Evolutionary conservation across 768 basidiomycete genomes (phyloP).

Genomic region (Phlegmacium glaucopus): DNA sequence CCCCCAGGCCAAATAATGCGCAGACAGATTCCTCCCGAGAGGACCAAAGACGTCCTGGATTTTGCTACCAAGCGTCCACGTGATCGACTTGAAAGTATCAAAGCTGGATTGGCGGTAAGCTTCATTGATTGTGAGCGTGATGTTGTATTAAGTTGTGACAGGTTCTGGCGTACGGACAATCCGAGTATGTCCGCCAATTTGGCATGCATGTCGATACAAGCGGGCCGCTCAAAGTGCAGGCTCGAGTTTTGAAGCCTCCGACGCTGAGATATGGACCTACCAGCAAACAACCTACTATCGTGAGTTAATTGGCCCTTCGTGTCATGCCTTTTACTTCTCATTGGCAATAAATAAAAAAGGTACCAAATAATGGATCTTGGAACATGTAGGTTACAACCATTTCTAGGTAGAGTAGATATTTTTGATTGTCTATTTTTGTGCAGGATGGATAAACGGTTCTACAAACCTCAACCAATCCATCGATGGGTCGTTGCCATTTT

Average conservation of each 20-base stretch:
- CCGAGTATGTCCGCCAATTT: conserved; percentile 71
- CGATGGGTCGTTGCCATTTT: conserved; percentile 67
- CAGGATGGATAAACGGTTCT: conserved; percentile 75
- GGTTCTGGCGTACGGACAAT: conserved; percentile 69
- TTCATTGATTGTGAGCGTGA: background rate
- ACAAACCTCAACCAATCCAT: conserved; percentile 44
- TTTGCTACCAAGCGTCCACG: conserved; percentile 68
- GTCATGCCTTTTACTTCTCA: conserved; percentile 1
- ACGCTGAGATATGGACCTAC: conserved; percentile 61
- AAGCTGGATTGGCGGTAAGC: conserved; percentile 49
- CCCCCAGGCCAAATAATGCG: conserved; percentile 69
- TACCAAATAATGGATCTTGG: conserved; percentile 68
- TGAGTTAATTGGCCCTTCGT: conserved; percentile 26
- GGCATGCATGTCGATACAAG: conserved; percentile 59
- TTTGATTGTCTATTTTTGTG: background rate
- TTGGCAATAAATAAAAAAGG: conserved; percentile 34
- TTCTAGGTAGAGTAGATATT: background rate
- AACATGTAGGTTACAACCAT: conserved; percentile 52
- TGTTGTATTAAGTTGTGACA: conserved; percentile 16
- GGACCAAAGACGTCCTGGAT: conserved; percentile 61
- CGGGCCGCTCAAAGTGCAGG: conserved; percentile 55
- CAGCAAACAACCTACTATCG: conserved; percentile 55
- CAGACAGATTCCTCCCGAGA: conserved; percentile 70
- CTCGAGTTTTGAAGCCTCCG: conserved; percentile 63
- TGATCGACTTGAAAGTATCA: conserved; percentile 60